These are phyloP conservation scores for Cicer judaicum DNA, from an alignment of 306 rosid genomes.

Conservation along the genomic window DNA sequence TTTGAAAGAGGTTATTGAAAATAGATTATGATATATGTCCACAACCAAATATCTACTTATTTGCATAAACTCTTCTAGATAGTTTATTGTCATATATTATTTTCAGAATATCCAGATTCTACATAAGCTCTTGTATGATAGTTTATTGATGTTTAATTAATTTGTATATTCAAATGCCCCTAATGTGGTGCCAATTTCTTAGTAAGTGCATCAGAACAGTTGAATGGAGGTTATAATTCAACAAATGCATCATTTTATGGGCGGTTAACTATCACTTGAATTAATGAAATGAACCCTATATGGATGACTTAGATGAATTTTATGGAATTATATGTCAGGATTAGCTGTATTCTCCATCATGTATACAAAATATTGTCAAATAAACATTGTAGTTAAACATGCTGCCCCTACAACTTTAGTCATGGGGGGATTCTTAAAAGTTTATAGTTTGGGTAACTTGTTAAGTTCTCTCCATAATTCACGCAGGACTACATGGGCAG, in stretches of 20 bases:
- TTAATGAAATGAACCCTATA: too few species aligned
- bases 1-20: background rate
- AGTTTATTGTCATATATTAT: background rate
- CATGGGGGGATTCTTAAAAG: background rate
- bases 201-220: background rate
- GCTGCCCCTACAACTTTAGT: background rate
- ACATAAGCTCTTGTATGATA: background rate
- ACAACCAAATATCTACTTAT: background rate
- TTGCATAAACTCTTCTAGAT: background rate
- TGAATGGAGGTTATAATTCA: constrained; percentile 27
- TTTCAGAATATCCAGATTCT: background rate
- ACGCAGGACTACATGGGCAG: constrained; percentile 93
- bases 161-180: background rate
- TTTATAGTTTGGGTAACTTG: constrained; percentile 4
- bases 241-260: background rate
- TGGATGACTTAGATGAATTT: too few species aligned
- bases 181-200: constrained; percentile 5
- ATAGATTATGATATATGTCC: background rate
- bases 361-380: constrained; percentile 1
- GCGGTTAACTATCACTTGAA: too few species aligned
- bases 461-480: constrained; percentile 14
- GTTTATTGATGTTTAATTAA: background rate
- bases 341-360: background rate
- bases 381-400: background rate
- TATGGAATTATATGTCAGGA: background rate